A percentile compares a stretch with the other conserved stretches of the same genome.
Conservation (phyloP, 2,329 filamentous ascomycete genomes). For the Sporothrix dimorphospora region DNA sequence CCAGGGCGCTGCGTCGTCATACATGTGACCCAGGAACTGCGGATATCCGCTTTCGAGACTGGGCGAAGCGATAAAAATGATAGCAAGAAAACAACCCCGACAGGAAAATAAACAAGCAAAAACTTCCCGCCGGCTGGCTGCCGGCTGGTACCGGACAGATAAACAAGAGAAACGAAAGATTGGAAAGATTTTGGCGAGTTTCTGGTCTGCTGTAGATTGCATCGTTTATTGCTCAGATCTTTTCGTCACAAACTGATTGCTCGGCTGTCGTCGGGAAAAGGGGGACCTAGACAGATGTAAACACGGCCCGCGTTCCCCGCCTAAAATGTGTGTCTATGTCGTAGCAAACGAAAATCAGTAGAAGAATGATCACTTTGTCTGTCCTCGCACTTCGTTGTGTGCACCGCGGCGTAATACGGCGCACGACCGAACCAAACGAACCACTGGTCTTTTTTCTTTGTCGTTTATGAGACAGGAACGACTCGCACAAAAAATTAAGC, state of each 20-base stretch:
- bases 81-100: background rate
- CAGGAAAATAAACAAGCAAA: too few species aligned
- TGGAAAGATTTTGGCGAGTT: too few species aligned
- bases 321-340: background rate
- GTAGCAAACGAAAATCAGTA: background rate
- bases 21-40: background rate
- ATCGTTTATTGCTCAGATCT: too few species aligned
- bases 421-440: background rate
- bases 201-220: too few species aligned
- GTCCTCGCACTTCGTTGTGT: background rate
- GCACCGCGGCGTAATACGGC: background rate
- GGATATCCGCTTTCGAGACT: background rate
- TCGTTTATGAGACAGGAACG: too few species aligned
- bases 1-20: background rate
- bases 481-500: conserved; percentile 8
- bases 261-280: background rate
- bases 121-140: too few species aligned
- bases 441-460: background rate
- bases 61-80: background rate
- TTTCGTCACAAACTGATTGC: background rate
- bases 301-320: conserved; percentile 5
- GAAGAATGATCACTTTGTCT: background rate
- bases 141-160: too few species aligned
- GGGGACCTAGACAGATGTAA: background rate
- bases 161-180: too few species aligned